Evolutionary conservation across 2,329 filamentous ascomycete genomes (phyloP).

Genomic region (Colletotrichum destructivum): DNA sequence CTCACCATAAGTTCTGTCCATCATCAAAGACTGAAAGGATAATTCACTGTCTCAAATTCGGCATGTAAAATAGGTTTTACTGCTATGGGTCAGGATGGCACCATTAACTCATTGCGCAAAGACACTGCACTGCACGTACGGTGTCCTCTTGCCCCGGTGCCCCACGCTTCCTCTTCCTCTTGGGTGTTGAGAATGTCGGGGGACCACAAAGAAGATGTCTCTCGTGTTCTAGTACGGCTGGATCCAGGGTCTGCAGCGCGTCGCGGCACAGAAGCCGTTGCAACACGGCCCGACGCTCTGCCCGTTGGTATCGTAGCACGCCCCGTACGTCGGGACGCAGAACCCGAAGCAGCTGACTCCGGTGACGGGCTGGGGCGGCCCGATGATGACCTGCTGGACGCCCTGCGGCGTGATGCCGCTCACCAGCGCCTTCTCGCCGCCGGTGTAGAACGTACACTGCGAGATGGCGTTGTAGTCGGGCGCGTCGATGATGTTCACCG

Average conservation of each 20-base stretch:
- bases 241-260: constrained; percentile 58
- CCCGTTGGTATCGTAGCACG: constrained; percentile 54
- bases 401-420: constrained; percentile 50
- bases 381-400: constrained; percentile 58
- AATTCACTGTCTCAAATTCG: too few relatives aligned
- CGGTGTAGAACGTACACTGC: constrained; percentile 61
- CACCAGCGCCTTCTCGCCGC: constrained; percentile 51
- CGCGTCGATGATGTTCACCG: constrained; percentile 58
- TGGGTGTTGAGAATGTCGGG: rapidly evolving
- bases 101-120: too few relatives aligned
- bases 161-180: rapidly evolving
- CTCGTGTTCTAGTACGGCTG: neutral
- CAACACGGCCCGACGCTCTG: constrained; percentile 59
- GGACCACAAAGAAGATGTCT: rapidly evolving
- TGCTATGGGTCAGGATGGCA: too few relatives aligned
- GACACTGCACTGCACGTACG: too few relatives aligned
- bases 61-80: too few relatives aligned
- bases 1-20: too few relatives aligned
- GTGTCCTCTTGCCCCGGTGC: too few relatives aligned
- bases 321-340: constrained; percentile 58
- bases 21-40: too few relatives aligned
- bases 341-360: constrained; percentile 59
- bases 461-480: constrained; percentile 59
- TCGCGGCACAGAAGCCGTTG: constrained; percentile 60
- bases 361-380: constrained; percentile 60